Percentiles rank a stretch among this genome's conserved stretches.
These are phyloP conservation scores for Kingdonia uniflora DNA, from an alignment of 164 flowering plant genomes.

Conservation along the genomic window DNA sequence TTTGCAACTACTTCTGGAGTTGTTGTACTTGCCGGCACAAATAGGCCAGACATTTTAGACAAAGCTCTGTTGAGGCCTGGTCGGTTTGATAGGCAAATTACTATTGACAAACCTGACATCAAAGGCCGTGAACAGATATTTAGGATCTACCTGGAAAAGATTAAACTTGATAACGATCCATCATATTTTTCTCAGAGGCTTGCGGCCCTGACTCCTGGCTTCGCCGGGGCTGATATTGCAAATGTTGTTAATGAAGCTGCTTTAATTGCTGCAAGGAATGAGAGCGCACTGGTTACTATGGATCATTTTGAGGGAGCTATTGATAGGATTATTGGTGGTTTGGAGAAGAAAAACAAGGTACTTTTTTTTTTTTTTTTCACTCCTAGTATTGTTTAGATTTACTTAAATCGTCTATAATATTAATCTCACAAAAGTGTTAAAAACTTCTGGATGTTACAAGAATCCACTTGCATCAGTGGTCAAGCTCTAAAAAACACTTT, in stretches of 20 bases:
- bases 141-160: slow-evolving; percentile 50
- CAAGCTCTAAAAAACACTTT: no score
- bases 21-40: slow-evolving; percentile 89
- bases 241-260: slow-evolving; percentile 94
- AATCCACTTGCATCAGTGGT: no score
- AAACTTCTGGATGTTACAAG: no score
- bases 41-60: slow-evolving; percentile 82
- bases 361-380: not conserved
- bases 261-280: slow-evolving; percentile 72
- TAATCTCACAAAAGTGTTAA: no score
- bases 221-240: slow-evolving; percentile 95
- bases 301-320: slow-evolving; percentile 84
- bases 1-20: slow-evolving; percentile 87
- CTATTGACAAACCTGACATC: slow-evolving; percentile 82
- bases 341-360: slow-evolving; percentile 90
- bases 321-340: slow-evolving; percentile 78
- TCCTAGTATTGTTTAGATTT: no score
- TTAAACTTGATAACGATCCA: slow-evolving; percentile 68
- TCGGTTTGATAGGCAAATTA: slow-evolving; percentile 82
- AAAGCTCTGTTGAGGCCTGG: slow-evolving; percentile 86
- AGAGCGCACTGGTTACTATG: slow-evolving; percentile 42
- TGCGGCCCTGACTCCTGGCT: slow-evolving; percentile 93
- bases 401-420: no score
- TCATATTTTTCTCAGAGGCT: slow-evolving; percentile 65
- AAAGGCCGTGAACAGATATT: slow-evolving; percentile 80